A percentile compares a stretch with the other conserved stretches of the same genome.
phyloP scores from a whole-genome alignment of 2,329 filamentous ascomycete genomes.

The Microdochium nivale region DNA sequence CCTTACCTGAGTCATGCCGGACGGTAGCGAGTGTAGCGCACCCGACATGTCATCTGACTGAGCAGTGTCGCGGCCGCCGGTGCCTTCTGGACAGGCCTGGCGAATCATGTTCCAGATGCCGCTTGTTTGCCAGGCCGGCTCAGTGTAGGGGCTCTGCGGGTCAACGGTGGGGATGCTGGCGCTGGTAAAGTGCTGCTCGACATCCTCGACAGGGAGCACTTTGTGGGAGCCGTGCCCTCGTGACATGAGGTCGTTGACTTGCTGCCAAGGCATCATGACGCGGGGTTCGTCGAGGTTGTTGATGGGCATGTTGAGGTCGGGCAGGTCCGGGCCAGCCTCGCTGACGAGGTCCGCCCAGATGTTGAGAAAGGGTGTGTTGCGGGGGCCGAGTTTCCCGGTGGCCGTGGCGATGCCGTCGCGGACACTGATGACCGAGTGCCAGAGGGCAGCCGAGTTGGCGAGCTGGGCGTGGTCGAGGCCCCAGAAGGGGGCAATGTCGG shows the following conservation, averaged over 20 bases:
- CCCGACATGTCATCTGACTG: slow-evolving; percentile 14
- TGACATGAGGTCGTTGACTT: neutral
- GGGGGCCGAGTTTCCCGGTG: neutral
- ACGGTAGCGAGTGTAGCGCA: slow-evolving; percentile 17
- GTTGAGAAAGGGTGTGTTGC: slow-evolving; percentile 11
- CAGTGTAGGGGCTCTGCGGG: slow-evolving; percentile 6
- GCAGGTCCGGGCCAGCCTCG: slow-evolving; percentile 11
- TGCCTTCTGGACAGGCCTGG: neutral
- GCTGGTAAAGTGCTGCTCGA: slow-evolving; percentile 8
- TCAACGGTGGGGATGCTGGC: neutral
- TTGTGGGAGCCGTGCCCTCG: neutral
- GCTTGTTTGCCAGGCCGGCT: neutral
- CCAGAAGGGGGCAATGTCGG: neutral
- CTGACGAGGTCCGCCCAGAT: neutral
- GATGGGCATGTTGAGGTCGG: slow-evolving; percentile 31
- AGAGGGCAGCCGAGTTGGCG: neutral
- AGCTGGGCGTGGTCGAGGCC: neutral
- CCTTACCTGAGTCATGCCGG: slow-evolving; percentile 9
- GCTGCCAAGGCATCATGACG: slow-evolving; percentile 21
- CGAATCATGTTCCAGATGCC: neutral
- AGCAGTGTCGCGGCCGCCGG: neutral
- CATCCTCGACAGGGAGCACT: neutral
- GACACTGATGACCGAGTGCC: neutral
- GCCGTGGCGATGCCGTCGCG: neutral
- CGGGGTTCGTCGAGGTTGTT: slow-evolving; percentile 40